Evolutionary conservation across 108 stramenopile species (phyloP).

Genomic region (Aurantiochytrium sp.): DNA sequence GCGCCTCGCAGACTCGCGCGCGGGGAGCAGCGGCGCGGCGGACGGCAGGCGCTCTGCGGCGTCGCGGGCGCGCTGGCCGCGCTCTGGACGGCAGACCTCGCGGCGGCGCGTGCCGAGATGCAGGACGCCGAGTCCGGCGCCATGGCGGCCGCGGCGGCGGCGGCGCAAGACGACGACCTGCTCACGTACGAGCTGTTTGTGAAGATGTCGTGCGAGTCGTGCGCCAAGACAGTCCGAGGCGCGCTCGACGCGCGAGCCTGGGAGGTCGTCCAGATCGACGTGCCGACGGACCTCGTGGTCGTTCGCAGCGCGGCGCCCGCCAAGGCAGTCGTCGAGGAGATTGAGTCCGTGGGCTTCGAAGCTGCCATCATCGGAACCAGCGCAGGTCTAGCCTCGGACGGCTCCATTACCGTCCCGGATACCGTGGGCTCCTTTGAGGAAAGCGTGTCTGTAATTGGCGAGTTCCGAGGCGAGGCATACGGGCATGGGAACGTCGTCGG

Average conservation of each 20-base stretch:
- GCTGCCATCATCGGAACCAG: not conserved
- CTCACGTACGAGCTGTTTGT: not conserved
- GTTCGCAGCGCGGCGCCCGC: not conserved
- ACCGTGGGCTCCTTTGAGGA: not conserved
- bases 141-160: too few species aligned
- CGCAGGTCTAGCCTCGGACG: not conserved
- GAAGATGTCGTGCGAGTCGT: not conserved
- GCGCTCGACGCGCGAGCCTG: not conserved
- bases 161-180: not conserved
- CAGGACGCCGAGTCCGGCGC: too few species aligned
- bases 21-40: too few species aligned
- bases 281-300: not conserved
- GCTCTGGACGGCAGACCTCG: too few species aligned
- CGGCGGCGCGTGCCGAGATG: too few species aligned
- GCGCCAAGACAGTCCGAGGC: not conserved
- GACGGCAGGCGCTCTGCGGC: too few species aligned
- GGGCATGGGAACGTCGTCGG: not conserved
- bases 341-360: not conserved
- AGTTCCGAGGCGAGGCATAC: not conserved
- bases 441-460: not conserved
- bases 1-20: too few species aligned
- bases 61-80: too few species aligned
- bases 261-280: not conserved
- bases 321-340: not conserved
- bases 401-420: not conserved